Conservation (phyloP, 2,329 filamentous ascomycete genomes). For the Ophiostoma tasmaniense region DNA sequence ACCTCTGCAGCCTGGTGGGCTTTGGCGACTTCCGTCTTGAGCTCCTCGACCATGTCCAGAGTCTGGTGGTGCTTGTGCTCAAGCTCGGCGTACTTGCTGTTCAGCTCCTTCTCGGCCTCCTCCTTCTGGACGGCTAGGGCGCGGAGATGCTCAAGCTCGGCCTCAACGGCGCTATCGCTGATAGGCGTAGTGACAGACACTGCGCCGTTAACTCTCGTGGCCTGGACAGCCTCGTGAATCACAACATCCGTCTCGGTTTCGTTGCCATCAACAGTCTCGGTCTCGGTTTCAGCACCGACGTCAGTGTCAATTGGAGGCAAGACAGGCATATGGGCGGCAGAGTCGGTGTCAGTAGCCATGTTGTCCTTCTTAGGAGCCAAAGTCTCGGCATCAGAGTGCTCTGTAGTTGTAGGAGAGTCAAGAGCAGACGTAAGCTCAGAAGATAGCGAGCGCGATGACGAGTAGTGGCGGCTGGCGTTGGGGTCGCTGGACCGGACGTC, state of each 20-base stretch:
- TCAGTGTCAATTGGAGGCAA: slow-evolving; percentile 10
- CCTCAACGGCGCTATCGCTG: slow-evolving; percentile 29
- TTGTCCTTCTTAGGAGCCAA: slow-evolving; percentile 25
- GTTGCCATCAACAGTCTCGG: slow-evolving; percentile 3
- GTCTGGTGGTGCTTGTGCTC: slow-evolving; percentile 74
- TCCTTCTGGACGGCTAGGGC: slow-evolving; percentile 68
- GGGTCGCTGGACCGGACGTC: slow-evolving; percentile 62
- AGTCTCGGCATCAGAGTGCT: slow-evolving; percentile 53
- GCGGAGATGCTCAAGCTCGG: slow-evolving; percentile 65
- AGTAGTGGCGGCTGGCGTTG: slow-evolving; percentile 58
- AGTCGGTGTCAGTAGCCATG: neutral
- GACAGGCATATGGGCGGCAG: neutral
- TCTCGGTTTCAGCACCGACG: slow-evolving; percentile 7
- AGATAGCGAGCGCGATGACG: slow-evolving; percentile 84
- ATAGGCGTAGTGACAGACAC: neutral
- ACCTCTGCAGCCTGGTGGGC: slow-evolving; percentile 54
- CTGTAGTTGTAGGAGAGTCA: slow-evolving; percentile 60
- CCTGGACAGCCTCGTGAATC: neutral
- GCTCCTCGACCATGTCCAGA: slow-evolving; percentile 77
- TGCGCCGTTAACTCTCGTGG: neutral
- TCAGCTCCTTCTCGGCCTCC: slow-evolving; percentile 61
- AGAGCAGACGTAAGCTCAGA: slow-evolving; percentile 86
- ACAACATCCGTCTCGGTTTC: neutral
- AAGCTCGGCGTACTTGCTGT: slow-evolving; percentile 72
- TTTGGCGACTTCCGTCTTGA: slow-evolving; percentile 78